Base-by-base conservation (phyloP, 1,139 yeast species). In the Taphrina confusa region DNA sequence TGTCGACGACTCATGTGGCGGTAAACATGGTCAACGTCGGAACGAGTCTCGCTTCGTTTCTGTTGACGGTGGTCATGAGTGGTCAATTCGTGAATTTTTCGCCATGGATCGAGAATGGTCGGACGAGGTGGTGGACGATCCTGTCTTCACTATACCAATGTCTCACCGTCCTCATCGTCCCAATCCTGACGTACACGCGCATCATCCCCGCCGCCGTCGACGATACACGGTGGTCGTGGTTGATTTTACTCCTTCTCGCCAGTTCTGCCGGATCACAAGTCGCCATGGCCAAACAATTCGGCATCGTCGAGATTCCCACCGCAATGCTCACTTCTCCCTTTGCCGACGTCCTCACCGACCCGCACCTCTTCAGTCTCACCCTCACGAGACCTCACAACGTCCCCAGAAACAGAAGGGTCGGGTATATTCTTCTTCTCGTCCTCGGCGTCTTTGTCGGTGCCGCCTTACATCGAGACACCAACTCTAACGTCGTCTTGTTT, bases 391-490 rank as follows among this genome's bases (percentile, higher is more conserved):
- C 47, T 4, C 20, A 40, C 23, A 40, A 52, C 25, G 28, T 25
- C 18, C 33, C 57, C 22, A 37, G 57, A 4, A 39, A 42, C 9
- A 25, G 57, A 12, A 12, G 57, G 49, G 39, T 52, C 40, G 34
- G 37, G 16, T 52, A 52, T 18, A 52, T 52, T 23, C 4, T 18
- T 23, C 30, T 33, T 14, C 40, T 52, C 45, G 22, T 52, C 25
- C 23, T 42, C n/a, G 57, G 57, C 14, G 49, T 52, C 31, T 52
- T 52, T 28, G 22, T 40, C 25, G 57, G 57, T 3, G 57, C 57
- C 20, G 57, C 40, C 30, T 18, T 52, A 6, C 47, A 39, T 27
- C 28, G 30, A 33, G 22, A 27, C 18, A 9, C 30, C 1, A 49
- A 49, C 3, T 12, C 57, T 11, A 23, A 30, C 4, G 30, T 22